Conservation (phyloP, 148 eudicot species). For the Suaeda aralocaspica region DNA sequence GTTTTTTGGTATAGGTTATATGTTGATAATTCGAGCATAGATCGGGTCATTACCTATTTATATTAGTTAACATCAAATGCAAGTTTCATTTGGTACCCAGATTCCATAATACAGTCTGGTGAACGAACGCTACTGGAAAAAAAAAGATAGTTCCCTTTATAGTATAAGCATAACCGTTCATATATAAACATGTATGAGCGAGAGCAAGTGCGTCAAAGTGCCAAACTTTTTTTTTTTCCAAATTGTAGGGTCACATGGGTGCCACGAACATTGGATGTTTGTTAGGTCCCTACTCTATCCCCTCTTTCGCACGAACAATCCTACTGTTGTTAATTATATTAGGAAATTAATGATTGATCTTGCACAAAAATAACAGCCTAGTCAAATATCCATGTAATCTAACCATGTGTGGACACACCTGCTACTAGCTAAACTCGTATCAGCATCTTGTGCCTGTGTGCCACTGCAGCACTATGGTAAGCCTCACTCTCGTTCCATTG, state of each 20-base stretch:
- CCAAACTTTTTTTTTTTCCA: background rate
- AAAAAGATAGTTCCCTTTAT: too few species aligned
- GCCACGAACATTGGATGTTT: background rate
- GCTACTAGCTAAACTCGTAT: background rate
- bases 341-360: background rate
- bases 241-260: background rate
- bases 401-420: background rate
- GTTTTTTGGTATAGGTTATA: too few species aligned
- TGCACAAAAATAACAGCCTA: background rate
- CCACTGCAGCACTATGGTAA: background rate
- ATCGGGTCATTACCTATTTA: too few species aligned
- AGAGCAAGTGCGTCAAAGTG: background rate
- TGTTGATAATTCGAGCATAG: too few species aligned
- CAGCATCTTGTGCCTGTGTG: too few species aligned
- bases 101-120: too few species aligned
- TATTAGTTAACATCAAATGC: too few species aligned
- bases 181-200: too few species aligned
- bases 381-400: background rate
- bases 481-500: background rate
- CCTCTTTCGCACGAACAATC: background rate
- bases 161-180: too few species aligned
- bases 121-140: too few species aligned
- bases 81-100: too few species aligned
- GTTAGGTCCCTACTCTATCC: background rate
- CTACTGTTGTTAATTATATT: background rate